Evolutionary conservation across 1,139 yeast species (phyloP).

Genomic region (Candida gigantensis): DNA sequence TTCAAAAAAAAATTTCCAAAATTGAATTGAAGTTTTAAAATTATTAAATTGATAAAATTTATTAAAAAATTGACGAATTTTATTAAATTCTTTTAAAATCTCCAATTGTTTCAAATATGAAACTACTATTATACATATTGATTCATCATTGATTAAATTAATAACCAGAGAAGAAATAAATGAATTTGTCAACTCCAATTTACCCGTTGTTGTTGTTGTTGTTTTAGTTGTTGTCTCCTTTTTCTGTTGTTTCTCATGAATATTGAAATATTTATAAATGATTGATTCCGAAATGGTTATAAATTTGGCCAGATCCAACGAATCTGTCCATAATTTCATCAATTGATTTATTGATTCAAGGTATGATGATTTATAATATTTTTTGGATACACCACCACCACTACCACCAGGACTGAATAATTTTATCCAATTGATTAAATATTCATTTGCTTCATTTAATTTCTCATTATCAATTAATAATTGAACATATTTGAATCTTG

Average conservation of each 20-base stretch:
- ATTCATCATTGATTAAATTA: constrained; percentile 30
- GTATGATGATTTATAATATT: constrained; percentile 13
- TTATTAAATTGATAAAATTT: constrained; percentile 36
- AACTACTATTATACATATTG: constrained; percentile 27
- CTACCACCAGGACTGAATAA: too few species aligned
- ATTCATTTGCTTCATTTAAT: constrained; percentile 27
- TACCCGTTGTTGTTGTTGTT: neutral
- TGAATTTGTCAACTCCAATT: constrained; percentile 9
- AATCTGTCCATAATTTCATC: constrained; percentile 21
- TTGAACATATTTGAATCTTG: constrained; percentile 45
- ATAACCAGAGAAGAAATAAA: constrained; percentile 16
- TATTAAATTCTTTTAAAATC: constrained; percentile 10
- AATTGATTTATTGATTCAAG: constrained; percentile 21
- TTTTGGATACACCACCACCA: constrained; percentile 20
- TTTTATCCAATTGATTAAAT: constrained; percentile 28
- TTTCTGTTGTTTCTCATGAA: constrained; percentile 12
- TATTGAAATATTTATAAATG: constrained; percentile 23
- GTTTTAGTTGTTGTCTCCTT: constrained; percentile 7
- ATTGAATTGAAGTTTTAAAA: constrained; percentile 42
- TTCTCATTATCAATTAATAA: constrained; percentile 27
- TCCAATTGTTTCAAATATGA: constrained; percentile 21
- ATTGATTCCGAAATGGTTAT: constrained; percentile 17
- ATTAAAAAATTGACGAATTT: constrained; percentile 32
- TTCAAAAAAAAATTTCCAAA: constrained; percentile 59
- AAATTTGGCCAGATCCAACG: constrained; percentile 11